Conservation (phyloP, 805 yeast genomes). For the Wickerhamomyces queroliae region DNA sequence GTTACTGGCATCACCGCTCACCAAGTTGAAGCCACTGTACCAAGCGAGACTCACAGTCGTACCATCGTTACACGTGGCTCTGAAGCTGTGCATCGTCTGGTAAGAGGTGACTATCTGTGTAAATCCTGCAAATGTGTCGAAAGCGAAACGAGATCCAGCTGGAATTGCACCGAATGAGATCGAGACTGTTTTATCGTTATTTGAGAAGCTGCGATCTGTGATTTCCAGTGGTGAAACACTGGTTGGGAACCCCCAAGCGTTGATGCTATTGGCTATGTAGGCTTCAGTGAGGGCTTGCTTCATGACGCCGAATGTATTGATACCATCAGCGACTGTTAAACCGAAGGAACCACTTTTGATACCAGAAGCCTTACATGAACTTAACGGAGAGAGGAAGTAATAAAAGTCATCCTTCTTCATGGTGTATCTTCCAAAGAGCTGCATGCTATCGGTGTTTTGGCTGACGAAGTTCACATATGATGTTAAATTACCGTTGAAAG, state of each 20-base stretch:
- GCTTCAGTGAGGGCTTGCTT: background rate
- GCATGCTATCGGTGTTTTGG: background rate
- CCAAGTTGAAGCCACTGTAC: background rate
- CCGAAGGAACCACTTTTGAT: background rate
- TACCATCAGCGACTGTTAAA: background rate
- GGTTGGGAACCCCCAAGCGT: background rate
- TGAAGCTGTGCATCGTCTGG: background rate
- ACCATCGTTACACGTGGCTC: background rate
- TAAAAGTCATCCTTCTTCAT: background rate
- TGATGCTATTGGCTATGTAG: background rate
- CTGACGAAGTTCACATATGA: background rate
- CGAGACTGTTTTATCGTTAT: background rate
- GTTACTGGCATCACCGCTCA: background rate
- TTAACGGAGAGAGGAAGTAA: background rate
- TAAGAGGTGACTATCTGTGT: background rate
- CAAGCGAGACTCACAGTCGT: background rate
- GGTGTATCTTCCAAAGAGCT: background rate
- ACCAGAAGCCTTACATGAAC: background rate
- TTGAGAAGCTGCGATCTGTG: background rate
- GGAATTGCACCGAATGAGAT: background rate
- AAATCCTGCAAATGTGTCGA: background rate
- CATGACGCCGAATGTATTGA: background rate
- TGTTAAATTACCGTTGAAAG: background rate
- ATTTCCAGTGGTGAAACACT: background rate
- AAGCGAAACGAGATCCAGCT: background rate